phyloP scores from a whole-genome alignment of 2,329 filamentous ascomycete species.

The Aureobasidium lini region DNA sequence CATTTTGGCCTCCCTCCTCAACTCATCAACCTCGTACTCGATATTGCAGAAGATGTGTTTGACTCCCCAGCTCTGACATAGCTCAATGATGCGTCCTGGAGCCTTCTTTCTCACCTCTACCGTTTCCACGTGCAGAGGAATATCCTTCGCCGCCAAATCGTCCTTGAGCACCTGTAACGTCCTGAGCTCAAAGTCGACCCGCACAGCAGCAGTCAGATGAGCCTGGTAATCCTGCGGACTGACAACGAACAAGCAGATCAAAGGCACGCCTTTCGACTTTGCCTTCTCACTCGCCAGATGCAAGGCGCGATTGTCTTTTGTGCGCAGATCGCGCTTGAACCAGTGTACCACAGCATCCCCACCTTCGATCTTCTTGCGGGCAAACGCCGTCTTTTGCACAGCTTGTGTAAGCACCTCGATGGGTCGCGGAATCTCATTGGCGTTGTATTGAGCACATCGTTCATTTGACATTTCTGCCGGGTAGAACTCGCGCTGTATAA shows the following conservation, averaged over 20 bases:
- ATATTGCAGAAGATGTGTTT: slow-evolving; percentile 74
- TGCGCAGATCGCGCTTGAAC: slow-evolving; percentile 79
- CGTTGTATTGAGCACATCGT: slow-evolving; percentile 66
- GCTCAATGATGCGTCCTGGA: slow-evolving; percentile 52
- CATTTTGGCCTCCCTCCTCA: slow-evolving; percentile 66
- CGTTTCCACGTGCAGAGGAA: slow-evolving; percentile 70
- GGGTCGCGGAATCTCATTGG: slow-evolving; percentile 62
- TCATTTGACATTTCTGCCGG: slow-evolving; percentile 78
- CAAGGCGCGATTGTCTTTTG: slow-evolving; percentile 65
- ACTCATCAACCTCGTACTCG: slow-evolving; percentile 87
- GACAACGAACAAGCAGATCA: slow-evolving; percentile 71
- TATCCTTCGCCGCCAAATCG: slow-evolving; percentile 62
- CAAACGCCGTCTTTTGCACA: slow-evolving; percentile 51
- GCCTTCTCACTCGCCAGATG: slow-evolving; percentile 60
- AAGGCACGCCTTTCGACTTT: slow-evolving; percentile 57
- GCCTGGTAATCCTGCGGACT: slow-evolving; percentile 81
- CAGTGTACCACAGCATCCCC: slow-evolving; percentile 70
- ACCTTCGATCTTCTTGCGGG: slow-evolving; percentile 45
- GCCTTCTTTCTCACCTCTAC: slow-evolving; percentile 59
- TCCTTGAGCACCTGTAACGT: slow-evolving; percentile 57
- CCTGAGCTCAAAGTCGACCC: slow-evolving; percentile 75
- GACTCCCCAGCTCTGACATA: slow-evolving; percentile 64
- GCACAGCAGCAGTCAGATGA: slow-evolving; percentile 62
- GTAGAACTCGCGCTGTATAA: slow-evolving; percentile 59
- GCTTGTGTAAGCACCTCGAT: slow-evolving; percentile 60